Evolutionary conservation across 1,284 basidiomycete species (phyloP).

Genomic region (Marasmius tenuissimus): DNA sequence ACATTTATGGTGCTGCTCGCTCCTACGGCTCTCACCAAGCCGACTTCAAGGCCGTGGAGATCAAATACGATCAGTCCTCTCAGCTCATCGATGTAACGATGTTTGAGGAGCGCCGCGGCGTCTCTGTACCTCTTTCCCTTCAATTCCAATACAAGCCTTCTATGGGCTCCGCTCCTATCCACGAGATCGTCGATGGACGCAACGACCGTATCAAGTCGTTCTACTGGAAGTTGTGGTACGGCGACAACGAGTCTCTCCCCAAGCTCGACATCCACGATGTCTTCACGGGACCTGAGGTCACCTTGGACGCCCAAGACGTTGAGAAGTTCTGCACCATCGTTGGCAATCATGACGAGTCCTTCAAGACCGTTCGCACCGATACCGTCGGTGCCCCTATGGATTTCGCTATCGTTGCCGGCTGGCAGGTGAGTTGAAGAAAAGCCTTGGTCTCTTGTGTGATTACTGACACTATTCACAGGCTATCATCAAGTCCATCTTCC

Average conservation of each 20-base stretch:
- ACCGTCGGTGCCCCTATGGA: constrained; percentile 92
- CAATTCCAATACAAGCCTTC: constrained; percentile 88
- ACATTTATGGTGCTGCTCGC: constrained; percentile 77
- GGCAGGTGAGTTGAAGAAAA: constrained; percentile 68
- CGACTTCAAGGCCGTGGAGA: constrained; percentile 84
- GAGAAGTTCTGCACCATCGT: constrained; percentile 93
- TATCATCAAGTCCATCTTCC: constrained; percentile 97
- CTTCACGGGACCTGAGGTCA: constrained; percentile 83
- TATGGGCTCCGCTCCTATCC: constrained; percentile 90
- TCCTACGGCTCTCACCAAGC: constrained; percentile 76
- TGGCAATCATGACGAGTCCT: constrained; percentile 90
- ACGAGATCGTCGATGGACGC: constrained; percentile 84
- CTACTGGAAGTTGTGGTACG: constrained; percentile 97
- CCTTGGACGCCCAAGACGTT: constrained; percentile 74
- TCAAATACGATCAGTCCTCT: constrained; percentile 57
- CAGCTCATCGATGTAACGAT: constrained; percentile 75
- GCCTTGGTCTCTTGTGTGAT: neutral
- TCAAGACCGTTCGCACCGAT: constrained; percentile 76
- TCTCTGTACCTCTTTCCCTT: constrained; percentile 80
- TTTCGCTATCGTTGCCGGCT: constrained; percentile 97
- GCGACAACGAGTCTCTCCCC: constrained; percentile 77
- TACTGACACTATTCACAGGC: constrained; percentile 50
- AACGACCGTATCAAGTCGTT: constrained; percentile 94
- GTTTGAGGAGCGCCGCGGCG: constrained; percentile 81
- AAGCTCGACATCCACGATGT: constrained; percentile 74